Percentiles rank a stretch among this genome's conserved stretches.
Conservation (phyloP, 257 asterid species). For the Plectranthus barbatus region DNA sequence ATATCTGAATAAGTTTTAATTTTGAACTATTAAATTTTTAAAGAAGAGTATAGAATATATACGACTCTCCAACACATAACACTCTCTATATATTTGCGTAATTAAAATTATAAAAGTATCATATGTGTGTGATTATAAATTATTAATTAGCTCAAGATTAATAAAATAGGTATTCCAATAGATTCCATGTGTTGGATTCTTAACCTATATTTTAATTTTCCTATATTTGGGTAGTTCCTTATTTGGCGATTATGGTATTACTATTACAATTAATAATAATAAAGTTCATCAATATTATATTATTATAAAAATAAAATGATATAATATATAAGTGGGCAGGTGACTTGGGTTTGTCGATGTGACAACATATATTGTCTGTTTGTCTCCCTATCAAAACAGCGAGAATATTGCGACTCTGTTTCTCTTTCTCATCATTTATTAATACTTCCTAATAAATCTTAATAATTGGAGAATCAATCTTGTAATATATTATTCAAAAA, state of each 20-base stretch:
- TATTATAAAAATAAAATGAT: too few species aligned
- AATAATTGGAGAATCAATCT: too few species aligned
- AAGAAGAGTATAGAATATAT: too few species aligned
- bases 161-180: background rate
- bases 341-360: constrained; percentile 34
- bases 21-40: too few species aligned
- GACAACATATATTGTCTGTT: constrained; percentile 56
- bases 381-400: constrained; percentile 60
- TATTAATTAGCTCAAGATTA: constrained; percentile 12
- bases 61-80: too few species aligned
- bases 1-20: too few species aligned
- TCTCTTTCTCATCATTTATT: constrained; percentile 14
- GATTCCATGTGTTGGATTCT: constrained; percentile 20
- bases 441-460: too few species aligned
- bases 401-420: constrained; percentile 55
- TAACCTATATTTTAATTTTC: constrained; percentile 7
- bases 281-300: background rate
- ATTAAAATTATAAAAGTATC: too few species aligned
- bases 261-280: background rate
- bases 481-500: too few species aligned
- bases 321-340: background rate
- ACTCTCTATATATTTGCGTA: too few species aligned
- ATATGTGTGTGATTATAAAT: background rate
- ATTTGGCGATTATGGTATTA: constrained; percentile 21
- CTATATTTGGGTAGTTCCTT: constrained; percentile 27